These are phyloP conservation scores for Pseudogymnoascus sp. DNA, from an alignment of 2,329 filamentous ascomycete species.

Conservation along the genomic window DNA sequence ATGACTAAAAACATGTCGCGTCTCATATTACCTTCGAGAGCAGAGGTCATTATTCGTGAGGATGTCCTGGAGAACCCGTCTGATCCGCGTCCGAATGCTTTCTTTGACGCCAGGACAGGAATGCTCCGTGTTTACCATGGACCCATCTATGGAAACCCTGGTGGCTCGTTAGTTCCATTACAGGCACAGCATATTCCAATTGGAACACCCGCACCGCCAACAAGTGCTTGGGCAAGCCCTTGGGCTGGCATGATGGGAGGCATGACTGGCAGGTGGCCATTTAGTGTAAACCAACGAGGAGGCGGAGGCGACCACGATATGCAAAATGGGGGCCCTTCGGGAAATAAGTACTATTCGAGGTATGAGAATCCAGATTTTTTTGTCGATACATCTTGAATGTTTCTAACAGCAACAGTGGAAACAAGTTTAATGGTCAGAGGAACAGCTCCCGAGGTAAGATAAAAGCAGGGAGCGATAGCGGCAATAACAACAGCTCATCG, in stretches of 20 bases:
- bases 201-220: neutral
- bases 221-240: neutral
- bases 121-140: constrained; percentile 50
- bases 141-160: constrained; percentile 44
- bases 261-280: neutral
- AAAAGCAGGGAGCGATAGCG: no score
- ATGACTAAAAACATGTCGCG: constrained; percentile 28
- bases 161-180: constrained; percentile 39
- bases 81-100: constrained; percentile 52
- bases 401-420: neutral
- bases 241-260: constrained; percentile 1
- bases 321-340: neutral
- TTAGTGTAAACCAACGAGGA: neutral
- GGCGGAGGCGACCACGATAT: neutral
- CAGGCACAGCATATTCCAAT: constrained; percentile 26
- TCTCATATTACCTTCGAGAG: constrained; percentile 39
- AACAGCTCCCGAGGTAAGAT: neutral
- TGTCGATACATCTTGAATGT: neutral
- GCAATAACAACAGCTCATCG: neutral
- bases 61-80: constrained; percentile 43
- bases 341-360: constrained; percentile 4
- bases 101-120: constrained; percentile 44
- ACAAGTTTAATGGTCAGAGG: neutral
- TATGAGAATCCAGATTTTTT: neutral
- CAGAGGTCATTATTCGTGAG: constrained; percentile 46